Evolutionary conservation across 2,329 filamentous ascomycete genomes (phyloP).

Genomic region (Geosmithia morbida): DNA sequence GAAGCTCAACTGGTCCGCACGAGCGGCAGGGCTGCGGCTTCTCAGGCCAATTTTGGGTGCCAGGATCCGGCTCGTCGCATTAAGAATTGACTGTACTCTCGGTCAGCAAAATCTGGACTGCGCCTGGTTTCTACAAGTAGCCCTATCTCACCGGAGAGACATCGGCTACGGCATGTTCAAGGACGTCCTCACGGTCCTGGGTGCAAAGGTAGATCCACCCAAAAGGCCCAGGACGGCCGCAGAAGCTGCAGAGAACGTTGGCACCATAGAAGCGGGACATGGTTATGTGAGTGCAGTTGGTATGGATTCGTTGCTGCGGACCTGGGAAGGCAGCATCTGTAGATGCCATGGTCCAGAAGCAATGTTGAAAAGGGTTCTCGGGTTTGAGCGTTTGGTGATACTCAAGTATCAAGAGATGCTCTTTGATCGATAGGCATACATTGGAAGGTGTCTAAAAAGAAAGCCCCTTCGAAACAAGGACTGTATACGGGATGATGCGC

Average conservation of each 20-base stretch:
- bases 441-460: no score
- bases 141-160: no score
- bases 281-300: conserved; percentile 49
- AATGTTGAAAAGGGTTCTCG: not conserved
- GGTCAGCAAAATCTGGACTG: not conserved
- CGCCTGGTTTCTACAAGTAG: conserved; percentile 7
- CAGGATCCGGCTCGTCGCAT: conserved; percentile 18
- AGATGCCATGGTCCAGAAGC: not conserved
- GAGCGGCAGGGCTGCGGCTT: conserved; percentile 22
- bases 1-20: conserved; percentile 27
- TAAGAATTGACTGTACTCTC: conserved; percentile 14
- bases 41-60: conserved; percentile 17
- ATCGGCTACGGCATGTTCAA: conserved; percentile 12
- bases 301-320: conserved; percentile 7
- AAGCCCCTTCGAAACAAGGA: no score
- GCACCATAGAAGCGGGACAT: conserved; percentile 51
- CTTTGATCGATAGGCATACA: no score
- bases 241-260: conserved; percentile 40
- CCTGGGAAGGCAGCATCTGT: not conserved
- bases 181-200: conserved; percentile 40
- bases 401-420: no score
- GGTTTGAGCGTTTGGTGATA: no score
- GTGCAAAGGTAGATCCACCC: conserved; percentile 66
- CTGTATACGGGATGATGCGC: no score
- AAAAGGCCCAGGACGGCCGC: conserved; percentile 36